Base-by-base conservation (phyloP, 2,329 filamentous ascomycete genomes). In the Harringtonia aguacate region DNA sequence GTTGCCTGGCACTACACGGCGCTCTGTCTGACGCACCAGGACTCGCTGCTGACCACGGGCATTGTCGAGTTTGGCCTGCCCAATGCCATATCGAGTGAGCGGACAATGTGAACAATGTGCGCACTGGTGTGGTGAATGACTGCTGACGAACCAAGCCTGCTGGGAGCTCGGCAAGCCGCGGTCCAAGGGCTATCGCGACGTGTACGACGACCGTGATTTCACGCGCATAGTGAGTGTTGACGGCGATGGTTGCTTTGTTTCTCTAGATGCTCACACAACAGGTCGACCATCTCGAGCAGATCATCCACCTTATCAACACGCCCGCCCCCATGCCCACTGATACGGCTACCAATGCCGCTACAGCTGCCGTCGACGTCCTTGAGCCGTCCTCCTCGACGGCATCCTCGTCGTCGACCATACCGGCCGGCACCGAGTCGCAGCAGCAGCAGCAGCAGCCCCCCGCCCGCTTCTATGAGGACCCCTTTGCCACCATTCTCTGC, bases 201-300 rank as follows among this genome's bases (percentile, higher is more conserved):
- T 40, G 4, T 40, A 40, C 20, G 27, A 13, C 8, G 38, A 40
- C 18, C 38, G 38, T 13, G 38, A 40, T 31, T 15, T 40, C 6
- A 33, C 31, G 15, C 27, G 38, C n/a, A 40, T 40, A 13, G n/a
- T n/a, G n/a, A n/a, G n/a, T n/a, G n/a, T n/a, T n/a, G n/a, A n/a
- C n/a, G n/a, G n/a, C n/a, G n/a, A n/a, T n/a, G n/a, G n/a, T n/a
- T n/a, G n/a, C n/a, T n/a, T n/a, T n/a, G n/a, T n/a, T n/a, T n/a
- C n/a, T n/a, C n/a, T n/a, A n/a, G n/a, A n/a, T n/a, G n/a, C n/a
- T n/a, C n/a, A n/a, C n/a, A n/a, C n/a, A n/a, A n/a, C n/a, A n/a
- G n/a, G 38, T 40, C 27, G 38, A 40, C 29, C 17, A 40, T 18
- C 38, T 40, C n/a, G 38, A 40, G n/a, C 38, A 40, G 18, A 18